Percentiles rank a stretch among this genome's conserved stretches.
Conservation (phyloP, 495 filamentous ascomycete genomes). For the Hamigera avellanea region DNA sequence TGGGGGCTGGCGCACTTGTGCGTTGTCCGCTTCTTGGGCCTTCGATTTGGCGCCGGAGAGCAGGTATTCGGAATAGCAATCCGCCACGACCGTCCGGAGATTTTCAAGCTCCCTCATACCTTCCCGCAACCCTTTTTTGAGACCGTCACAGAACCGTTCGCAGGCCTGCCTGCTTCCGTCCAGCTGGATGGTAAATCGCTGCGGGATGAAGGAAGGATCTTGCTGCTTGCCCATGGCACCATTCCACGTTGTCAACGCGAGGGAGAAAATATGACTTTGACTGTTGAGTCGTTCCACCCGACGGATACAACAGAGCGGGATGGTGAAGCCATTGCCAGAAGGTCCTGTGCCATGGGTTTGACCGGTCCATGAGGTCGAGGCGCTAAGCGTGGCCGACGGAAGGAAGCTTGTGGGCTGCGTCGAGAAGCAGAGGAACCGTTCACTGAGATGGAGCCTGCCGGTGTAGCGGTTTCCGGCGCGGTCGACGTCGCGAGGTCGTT, state of each 20-base stretch:
- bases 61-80: conserved; percentile 91
- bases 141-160: conserved; percentile 89
- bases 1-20: conserved; percentile 54
- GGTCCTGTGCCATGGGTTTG: conserved; percentile 84
- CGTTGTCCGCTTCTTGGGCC: conserved; percentile 17
- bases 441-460: conserved; percentile 88
- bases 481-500: conserved; percentile 48
- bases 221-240: conserved; percentile 46
- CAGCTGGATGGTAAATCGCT: conserved; percentile 81
- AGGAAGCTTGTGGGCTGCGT: conserved; percentile 84
- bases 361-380: conserved; percentile 70
- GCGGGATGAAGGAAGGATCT: conserved; percentile 46
- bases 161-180: conserved; percentile 79
- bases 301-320: conserved; percentile 86
- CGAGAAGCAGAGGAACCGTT: conserved; percentile 90
- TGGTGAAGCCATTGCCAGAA: conserved; percentile 91
- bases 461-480: conserved; percentile 69
- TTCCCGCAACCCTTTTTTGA: conserved; percentile 78
- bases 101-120: conserved; percentile 78
- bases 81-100: conserved; percentile 60
- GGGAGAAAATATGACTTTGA: conserved; percentile 80
- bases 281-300: conserved; percentile 87
- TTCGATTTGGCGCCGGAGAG: conserved; percentile 41
- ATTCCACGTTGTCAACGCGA: conserved; percentile 95
- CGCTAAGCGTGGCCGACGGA: conserved; percentile 59